Base-by-base conservation (phyloP, 495 filamentous ascomycete genomes). In the Aspergillus sparsus region DNA sequence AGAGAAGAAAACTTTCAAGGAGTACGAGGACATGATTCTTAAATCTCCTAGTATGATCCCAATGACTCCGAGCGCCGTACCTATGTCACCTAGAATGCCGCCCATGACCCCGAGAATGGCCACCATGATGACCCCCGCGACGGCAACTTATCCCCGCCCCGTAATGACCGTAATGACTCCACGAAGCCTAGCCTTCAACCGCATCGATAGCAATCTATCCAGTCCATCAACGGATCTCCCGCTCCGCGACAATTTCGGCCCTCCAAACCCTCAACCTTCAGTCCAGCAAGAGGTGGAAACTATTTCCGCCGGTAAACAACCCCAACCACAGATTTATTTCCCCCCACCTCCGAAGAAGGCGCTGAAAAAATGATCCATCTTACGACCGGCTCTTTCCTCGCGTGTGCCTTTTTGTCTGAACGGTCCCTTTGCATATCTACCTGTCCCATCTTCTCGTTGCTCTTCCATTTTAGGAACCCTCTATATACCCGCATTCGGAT, bases 281-380 rank as follows among this genome's bases (percentile, higher is more conserved):
- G 62, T 64, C 32, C 66, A 67, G 35, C 64, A 65, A 50, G 65
- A 68, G 15, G 41, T 66, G 44, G 71, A 74, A 41, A 53, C 59
- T 7, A 57, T 56, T 52, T 54, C 62, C 50, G 45, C 61, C n/a
- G 49, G 51, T 12, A 51, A 55, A 34, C 68, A 65, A 32, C 27
- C 63, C 9, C 65, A 63, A 27, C 64, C 70, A 5, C 70, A 70
- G 27, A 72, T 75, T 36, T 79, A 76, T 45, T 80, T 80, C 63
- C 76, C 76, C 6, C 76, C 76, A 13, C 76, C 77, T 12, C 75
- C 76, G 10, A 79, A 78, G 62, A 75, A 74, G 61, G 69, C 72
- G 31, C 39, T 58, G 6, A 78, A 72, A 55, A 67, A 61, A 16
- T 73, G 45, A 65, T 51, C 33, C 33, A 6, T 27, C 42, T 53